A percentile compares a stretch with the other conserved stretches of the same genome.
Conservation (phyloP, 768 basidiomycete genomes). For the Suillus discolor region DNA sequence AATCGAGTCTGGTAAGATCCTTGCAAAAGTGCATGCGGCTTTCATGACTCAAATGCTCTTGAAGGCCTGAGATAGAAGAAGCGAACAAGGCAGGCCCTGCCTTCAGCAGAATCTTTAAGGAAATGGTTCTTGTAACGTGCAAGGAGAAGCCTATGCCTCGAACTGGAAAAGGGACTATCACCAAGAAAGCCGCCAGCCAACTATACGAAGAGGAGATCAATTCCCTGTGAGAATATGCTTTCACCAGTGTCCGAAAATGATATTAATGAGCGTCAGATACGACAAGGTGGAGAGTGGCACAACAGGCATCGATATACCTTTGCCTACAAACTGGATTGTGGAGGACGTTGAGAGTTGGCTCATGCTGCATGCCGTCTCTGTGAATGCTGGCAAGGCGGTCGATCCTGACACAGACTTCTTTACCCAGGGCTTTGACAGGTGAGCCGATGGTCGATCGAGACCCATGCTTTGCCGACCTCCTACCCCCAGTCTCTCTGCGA, state of each 20-base stretch:
- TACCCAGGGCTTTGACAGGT: slow-evolving; percentile 33
- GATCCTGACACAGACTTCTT: slow-evolving; percentile 20
- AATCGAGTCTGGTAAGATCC: slow-evolving; percentile 33
- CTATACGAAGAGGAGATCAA: slow-evolving; percentile 50
- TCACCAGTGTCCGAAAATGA: background rate
- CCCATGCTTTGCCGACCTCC: background rate
- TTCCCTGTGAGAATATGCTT: slow-evolving; percentile 35
- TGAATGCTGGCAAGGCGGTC: slow-evolving; percentile 11
- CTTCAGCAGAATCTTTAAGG: slow-evolving; percentile 50
- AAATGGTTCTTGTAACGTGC: slow-evolving; percentile 52
- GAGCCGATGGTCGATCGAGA: background rate
- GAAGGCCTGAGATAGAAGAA: slow-evolving; percentile 44
- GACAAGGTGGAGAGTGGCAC: slow-evolving; percentile 31
- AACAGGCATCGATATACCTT: slow-evolving; percentile 19
- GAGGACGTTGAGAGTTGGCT: slow-evolving; percentile 30
- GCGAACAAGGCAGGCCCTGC: slow-evolving; percentile 43
- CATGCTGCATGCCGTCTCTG: slow-evolving; percentile 21
- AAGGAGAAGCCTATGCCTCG: slow-evolving; percentile 45
- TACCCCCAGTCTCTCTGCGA: slow-evolving; percentile 33
- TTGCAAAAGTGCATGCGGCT: background rate
- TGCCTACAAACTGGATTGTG: slow-evolving; percentile 28
- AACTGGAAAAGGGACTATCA: slow-evolving; percentile 48
- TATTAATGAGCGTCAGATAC: slow-evolving; percentile 28
- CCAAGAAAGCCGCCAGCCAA: slow-evolving; percentile 39
- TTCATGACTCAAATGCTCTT: background rate